These are phyloP conservation scores for Colletotrichum agaves DNA, from an alignment of 2,329 filamentous ascomycete genomes.

Conservation along the genomic window DNA sequence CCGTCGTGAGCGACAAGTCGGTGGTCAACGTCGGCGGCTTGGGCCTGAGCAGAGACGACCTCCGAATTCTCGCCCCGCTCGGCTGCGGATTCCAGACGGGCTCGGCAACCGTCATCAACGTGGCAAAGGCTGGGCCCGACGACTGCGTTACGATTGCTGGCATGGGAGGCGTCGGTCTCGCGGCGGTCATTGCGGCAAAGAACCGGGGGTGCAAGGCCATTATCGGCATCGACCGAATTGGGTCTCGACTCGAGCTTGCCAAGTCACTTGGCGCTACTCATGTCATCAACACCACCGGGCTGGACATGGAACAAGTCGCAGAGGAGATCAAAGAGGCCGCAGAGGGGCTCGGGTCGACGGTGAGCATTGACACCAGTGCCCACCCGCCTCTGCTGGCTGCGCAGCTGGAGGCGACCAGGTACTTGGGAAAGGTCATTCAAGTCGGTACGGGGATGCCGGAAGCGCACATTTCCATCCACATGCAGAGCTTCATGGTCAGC, in stretches of 20 bases:
- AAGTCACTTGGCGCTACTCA: slow-evolving; percentile 48
- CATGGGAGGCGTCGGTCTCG: slow-evolving; percentile 49
- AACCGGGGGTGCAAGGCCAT: slow-evolving; percentile 42
- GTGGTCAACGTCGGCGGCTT: slow-evolving; percentile 42
- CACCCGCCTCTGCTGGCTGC: slow-evolving; percentile 52
- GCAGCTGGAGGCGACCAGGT: slow-evolving; percentile 53
- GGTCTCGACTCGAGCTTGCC: slow-evolving; percentile 40
- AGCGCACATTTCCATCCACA: slow-evolving; percentile 53
- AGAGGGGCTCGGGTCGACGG: slow-evolving; percentile 56
- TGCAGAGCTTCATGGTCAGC: slow-evolving; percentile 56
- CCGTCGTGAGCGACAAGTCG: slow-evolving; percentile 44
- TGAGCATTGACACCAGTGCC: slow-evolving; percentile 63
- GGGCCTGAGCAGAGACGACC: slow-evolving; percentile 34
- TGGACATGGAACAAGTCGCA: slow-evolving; percentile 42
- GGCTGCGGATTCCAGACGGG: slow-evolving; percentile 52
- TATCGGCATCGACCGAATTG: slow-evolving; percentile 42
- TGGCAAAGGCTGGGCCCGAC: slow-evolving; percentile 43
- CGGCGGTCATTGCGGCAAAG: slow-evolving; percentile 48
- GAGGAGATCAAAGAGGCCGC: slow-evolving; percentile 49
- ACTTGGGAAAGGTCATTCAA: slow-evolving; percentile 60
- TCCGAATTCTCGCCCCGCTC: slow-evolving; percentile 46
- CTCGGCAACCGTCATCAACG: slow-evolving; percentile 48
- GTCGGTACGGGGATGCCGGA: slow-evolving; percentile 59
- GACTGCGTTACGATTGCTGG: slow-evolving; percentile 46
- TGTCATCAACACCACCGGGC: slow-evolving; percentile 38